These are phyloP conservation scores for Jacaranda mimosifolia DNA, from an alignment of 257 asterid species.

Conservation along the genomic window DNA sequence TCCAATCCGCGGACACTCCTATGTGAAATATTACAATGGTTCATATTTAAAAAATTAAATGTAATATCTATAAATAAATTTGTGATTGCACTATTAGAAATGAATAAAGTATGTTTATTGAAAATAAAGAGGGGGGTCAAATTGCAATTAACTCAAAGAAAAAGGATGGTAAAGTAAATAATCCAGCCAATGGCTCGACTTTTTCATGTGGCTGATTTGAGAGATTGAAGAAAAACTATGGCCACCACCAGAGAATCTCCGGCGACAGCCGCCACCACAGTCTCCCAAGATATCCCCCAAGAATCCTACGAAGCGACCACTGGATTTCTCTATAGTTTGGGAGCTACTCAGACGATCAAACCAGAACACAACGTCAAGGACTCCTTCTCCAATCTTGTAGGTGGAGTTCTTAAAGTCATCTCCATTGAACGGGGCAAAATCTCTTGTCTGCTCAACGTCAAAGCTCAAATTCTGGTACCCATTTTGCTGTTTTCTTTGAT, in stretches of 20 bases:
- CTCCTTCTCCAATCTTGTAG: slow-evolving; percentile 65
- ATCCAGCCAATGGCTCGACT: too few species aligned
- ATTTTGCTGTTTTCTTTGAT: background rate
- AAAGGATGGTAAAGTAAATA: too few species aligned
- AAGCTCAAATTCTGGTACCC: slow-evolving; percentile 69
- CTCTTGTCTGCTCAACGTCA: slow-evolving; percentile 70
- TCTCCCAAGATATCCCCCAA: slow-evolving; percentile 37
- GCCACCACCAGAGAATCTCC: slow-evolving; percentile 32
- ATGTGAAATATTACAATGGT: too few species aligned
- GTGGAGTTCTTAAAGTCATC: slow-evolving; percentile 63
- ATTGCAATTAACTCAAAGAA: too few species aligned
- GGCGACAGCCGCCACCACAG: slow-evolving; percentile 21
- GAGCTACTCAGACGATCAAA: slow-evolving; percentile 38
- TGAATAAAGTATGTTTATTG: too few species aligned
- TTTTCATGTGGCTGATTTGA: too few species aligned
- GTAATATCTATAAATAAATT: too few species aligned
- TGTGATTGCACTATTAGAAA: too few species aligned
- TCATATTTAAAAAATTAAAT: too few species aligned
- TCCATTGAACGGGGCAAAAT: slow-evolving; percentile 65
- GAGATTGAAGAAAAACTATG: slow-evolving; percentile 18
- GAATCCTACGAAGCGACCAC: slow-evolving; percentile 19
- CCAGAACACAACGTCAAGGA: slow-evolving; percentile 57
- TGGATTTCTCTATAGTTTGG: slow-evolving; percentile 38
- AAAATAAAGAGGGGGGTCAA: too few species aligned
- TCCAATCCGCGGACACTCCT: too few species aligned